A percentile compares a stretch with the other conserved stretches of the same genome.
Conservation (phyloP, 1,139 yeast genomes). For the Geotrichum australiense region DNA sequence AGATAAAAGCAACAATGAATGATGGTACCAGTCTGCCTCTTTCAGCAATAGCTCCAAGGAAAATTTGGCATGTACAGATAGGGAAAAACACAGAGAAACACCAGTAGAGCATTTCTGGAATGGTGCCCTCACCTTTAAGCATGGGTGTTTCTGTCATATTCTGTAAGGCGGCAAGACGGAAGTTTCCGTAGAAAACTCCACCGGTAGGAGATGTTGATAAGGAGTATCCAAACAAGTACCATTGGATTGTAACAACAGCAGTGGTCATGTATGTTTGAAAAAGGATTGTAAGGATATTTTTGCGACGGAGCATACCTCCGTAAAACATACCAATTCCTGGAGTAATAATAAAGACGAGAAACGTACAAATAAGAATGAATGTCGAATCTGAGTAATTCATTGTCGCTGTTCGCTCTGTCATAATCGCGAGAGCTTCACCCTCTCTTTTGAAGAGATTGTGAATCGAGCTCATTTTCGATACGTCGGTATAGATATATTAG, state of each 20-base stretch:
- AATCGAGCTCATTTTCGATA: too few relatives aligned
- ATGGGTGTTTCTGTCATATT: conserved; percentile 44
- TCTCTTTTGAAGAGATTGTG: too few relatives aligned
- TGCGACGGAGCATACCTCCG: conserved; percentile 76
- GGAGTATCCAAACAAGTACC: conserved; percentile 98
- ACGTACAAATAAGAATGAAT: conserved; percentile 36
- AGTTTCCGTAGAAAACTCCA: conserved; percentile 73
- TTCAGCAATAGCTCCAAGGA: conserved; percentile 91
- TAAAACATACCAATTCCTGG: conserved; percentile 80
- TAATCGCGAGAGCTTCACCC: too few relatives aligned
- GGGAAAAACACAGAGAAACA: conserved; percentile 85
- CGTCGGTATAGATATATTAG: too few relatives aligned
- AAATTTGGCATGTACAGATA: conserved; percentile 81
- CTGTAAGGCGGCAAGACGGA: conserved; percentile 73
- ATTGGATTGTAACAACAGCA: conserved; percentile 68
- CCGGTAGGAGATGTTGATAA: conserved; percentile 75
- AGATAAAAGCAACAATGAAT: conserved; percentile 69
- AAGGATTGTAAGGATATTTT: conserved; percentile 74
- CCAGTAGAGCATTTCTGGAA: conserved; percentile 81
- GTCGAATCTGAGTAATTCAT: conserved; percentile 10
- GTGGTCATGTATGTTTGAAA: conserved; percentile 74
- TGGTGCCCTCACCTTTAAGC: conserved; percentile 47
- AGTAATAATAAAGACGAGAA: conserved; percentile 60
- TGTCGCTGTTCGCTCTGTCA: too few relatives aligned
- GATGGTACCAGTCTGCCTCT: conserved; percentile 86